Evolutionary conservation across 1,139 yeast species (phyloP), one percentile per base, ranked within the genome.

Genomic region (Magnusiomyces paraingens): DNA sequence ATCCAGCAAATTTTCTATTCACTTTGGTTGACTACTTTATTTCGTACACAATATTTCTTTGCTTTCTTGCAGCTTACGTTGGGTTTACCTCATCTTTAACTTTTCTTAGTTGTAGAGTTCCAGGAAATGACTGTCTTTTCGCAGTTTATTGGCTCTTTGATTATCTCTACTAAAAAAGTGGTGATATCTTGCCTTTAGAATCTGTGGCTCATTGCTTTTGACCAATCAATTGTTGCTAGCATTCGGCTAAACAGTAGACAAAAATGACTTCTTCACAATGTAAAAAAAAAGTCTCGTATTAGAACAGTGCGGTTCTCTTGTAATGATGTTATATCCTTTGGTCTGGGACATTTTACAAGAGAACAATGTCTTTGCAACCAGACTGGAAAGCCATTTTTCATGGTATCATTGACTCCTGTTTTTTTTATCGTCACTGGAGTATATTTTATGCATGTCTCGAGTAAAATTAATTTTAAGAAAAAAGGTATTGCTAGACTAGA

Each of bases 21-120:
- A 26, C 79, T 83, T 66, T 83, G 64, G 74, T 84, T 62, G 89
- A 84, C 53, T 84, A 85, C 83, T 82, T 83, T 69, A 70, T 83
- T 64, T 73, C 81, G 36, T 82, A 79, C 73, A 86, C 86, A 55
- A 73, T 79, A 61, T 73, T 75, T 43, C 67, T 82, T 56, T 64
- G 76, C 52, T 74, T 77, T 51, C 71, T 78, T 53, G 79, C 77
- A 52, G 68, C 79, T 50, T 66, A 79, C 39, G 74, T 78, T 50
- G 73, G 73, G 59, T 69, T 78, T 45, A 59, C 71, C 26, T 61
- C 70, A 61, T 66, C 73, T 56, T 70, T 72, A 48, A 68, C 70
- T 54, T 64, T 71, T 40, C 70, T 71, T 63, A 70, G n/a, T 76
- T 47, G 64, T 79, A 46, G 69, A 79, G 54, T 65, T 76, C 29